Conservation (phyloP, 2,329 filamentous ascomycete species). For the Phaeosphaeria sp. region DNA sequence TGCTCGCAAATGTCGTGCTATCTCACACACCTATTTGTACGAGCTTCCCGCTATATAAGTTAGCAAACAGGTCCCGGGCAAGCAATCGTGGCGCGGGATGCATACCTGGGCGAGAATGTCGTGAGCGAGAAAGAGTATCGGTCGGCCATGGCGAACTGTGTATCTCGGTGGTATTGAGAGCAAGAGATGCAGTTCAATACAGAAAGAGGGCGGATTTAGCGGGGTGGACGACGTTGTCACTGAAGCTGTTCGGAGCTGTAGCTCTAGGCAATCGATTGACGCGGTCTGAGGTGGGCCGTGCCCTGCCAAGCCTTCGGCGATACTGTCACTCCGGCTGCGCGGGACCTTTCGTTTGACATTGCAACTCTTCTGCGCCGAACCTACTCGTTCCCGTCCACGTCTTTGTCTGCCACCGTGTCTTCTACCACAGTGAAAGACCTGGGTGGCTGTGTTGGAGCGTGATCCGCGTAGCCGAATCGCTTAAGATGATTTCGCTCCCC, state of each 20-base stretch:
- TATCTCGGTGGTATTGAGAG: conserved; percentile 1
- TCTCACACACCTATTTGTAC: conserved; percentile 84
- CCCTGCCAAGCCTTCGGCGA: conserved; percentile 25
- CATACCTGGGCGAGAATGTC: conserved; percentile 98
- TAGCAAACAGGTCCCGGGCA: conserved; percentile 50
- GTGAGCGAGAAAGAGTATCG: conserved; percentile 99
- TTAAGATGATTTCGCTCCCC: conserved; percentile 29
- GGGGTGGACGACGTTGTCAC: conserved; percentile 20
- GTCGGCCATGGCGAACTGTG: conserved; percentile 76
- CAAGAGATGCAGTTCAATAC: conserved; percentile 3
- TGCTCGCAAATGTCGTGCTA: not conserved
- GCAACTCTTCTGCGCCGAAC: conserved; percentile 14
- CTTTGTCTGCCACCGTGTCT: conserved; percentile 41
- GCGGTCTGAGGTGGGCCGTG: conserved; percentile 11
- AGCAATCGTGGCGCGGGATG: conserved; percentile 20
- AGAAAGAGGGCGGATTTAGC: conserved; percentile 11
- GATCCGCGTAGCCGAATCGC: conserved; percentile 23
- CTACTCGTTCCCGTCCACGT: conserved; percentile 16
- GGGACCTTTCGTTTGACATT: conserved; percentile 20
- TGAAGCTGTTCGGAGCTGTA: conserved; percentile 37
- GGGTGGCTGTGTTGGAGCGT: conserved; percentile 27
- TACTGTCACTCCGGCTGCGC: conserved; percentile 17
- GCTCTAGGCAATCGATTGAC: conserved; percentile 43
- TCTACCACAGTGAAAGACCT: conserved; percentile 20
- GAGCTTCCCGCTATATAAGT: conserved; percentile 84